Evolutionary conservation across 148 eudicot species (phyloP).

Genomic region (Dysphania ambrosioides): DNA sequence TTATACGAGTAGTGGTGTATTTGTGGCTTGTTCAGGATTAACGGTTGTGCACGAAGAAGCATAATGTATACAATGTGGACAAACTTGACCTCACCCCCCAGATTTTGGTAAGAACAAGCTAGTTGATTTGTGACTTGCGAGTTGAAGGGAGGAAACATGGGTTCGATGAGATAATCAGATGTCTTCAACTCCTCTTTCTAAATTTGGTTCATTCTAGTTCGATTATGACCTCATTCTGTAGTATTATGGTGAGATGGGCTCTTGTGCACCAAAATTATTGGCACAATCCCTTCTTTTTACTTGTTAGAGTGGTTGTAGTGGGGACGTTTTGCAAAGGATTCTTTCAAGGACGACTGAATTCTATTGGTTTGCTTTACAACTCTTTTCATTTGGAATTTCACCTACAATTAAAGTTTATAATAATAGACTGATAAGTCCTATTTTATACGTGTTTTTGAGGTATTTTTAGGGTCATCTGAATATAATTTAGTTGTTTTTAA

Average conservation of each 20-base stretch:
- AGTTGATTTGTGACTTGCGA: not conserved
- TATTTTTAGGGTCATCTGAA: too few species aligned
- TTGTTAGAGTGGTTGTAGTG: too few species aligned
- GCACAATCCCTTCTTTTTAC: too few species aligned
- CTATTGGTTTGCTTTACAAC: too few species aligned
- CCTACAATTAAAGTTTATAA: too few species aligned
- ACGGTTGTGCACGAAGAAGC: slow-evolving; percentile 24
- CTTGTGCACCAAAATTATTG: too few species aligned
- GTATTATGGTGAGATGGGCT: not conserved
- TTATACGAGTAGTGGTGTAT: not conserved
- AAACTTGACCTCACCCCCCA: not conserved
- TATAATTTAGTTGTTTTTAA: too few species aligned
- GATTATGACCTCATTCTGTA: not conserved
- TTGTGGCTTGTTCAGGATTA: slow-evolving; percentile 24
- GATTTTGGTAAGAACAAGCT: not conserved
- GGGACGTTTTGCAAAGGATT: too few species aligned
- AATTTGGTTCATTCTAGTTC: not conserved
- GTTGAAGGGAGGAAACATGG: not conserved
- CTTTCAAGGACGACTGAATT: too few species aligned
- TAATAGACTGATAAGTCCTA: too few species aligned
- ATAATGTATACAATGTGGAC: slow-evolving; percentile 4
- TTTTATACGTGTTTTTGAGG: too few species aligned
- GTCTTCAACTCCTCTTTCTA: not conserved
- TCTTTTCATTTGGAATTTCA: too few species aligned
- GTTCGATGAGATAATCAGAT: not conserved